Conservation (phyloP, 768 basidiomycete species). For the Cyathus striatus region DNA sequence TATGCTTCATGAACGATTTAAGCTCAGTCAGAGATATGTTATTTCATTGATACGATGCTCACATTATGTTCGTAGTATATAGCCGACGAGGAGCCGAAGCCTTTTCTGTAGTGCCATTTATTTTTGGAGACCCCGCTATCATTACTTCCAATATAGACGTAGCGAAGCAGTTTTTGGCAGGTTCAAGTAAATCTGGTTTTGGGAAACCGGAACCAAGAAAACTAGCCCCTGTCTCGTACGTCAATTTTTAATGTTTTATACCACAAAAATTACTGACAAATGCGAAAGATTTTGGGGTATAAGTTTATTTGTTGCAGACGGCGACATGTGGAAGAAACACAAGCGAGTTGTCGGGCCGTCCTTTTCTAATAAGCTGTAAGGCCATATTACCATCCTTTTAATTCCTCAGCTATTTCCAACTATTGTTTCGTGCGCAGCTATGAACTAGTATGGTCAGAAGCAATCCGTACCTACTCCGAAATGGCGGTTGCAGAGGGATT, state of each 20-base stretch:
- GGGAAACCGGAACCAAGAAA: conserved; percentile 28
- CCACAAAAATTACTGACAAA: neutral
- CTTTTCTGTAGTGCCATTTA: neutral
- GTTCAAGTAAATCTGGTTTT: conserved; percentile 14
- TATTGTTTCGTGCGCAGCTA: neutral
- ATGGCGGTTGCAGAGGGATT: neutral
- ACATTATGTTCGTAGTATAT: neutral
- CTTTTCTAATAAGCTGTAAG: neutral
- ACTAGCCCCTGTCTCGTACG: neutral
- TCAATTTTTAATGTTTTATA: neutral
- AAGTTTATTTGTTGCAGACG: neutral
- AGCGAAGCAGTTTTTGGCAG: conserved; percentile 30
- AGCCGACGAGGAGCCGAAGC: neutral
- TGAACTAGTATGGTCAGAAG: neutral
- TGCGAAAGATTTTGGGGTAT: neutral
- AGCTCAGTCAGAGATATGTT: too few relatives aligned
- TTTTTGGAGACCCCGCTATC: neutral
- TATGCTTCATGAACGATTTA: too few relatives aligned
- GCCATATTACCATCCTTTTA: neutral
- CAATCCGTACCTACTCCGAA: neutral
- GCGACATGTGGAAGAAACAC: neutral
- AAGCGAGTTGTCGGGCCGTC: neutral
- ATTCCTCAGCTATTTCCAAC: neutral
- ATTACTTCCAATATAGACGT: neutral
- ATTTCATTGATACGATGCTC: too few relatives aligned